A percentile compares a stretch with the other conserved stretches of the same genome.
These are phyloP conservation scores for Verticillium nubilum DNA, from an alignment of 2,329 filamentous ascomycete genomes.

Conservation along the genomic window DNA sequence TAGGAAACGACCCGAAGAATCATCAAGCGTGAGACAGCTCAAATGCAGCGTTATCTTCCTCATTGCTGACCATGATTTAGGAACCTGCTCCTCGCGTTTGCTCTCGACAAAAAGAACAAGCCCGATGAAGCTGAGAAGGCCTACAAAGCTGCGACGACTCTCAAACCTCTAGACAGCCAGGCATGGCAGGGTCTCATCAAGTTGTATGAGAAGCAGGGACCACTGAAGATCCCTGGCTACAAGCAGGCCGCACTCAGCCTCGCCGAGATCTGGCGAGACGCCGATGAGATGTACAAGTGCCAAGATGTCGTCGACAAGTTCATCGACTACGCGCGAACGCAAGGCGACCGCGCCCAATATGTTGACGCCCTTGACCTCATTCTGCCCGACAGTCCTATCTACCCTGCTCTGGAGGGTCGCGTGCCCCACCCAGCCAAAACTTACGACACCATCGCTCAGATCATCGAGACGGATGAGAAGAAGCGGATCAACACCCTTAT, in stretches of 20 bases:
- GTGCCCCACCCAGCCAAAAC: slow-evolving; percentile 74
- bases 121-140: slow-evolving; percentile 68
- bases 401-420: slow-evolving; percentile 75
- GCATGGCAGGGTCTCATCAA: slow-evolving; percentile 88
- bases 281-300: slow-evolving; percentile 58
- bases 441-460: slow-evolving; percentile 76
- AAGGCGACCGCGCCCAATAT: slow-evolving; percentile 69
- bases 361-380: slow-evolving; percentile 70
- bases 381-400: slow-evolving; percentile 76
- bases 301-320: slow-evolving; percentile 75
- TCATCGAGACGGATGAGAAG: slow-evolving; percentile 80
- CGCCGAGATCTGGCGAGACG: slow-evolving; percentile 66
- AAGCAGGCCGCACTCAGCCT: slow-evolving; percentile 67
- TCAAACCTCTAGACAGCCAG: slow-evolving; percentile 72
- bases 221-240: slow-evolving; percentile 66
- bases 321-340: slow-evolving; percentile 63
- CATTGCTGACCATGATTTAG: not conserved
- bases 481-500: slow-evolving; percentile 87
- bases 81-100: slow-evolving; percentile 77
- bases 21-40: slow-evolving; percentile 64
- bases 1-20: slow-evolving; percentile 69
- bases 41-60: no score
- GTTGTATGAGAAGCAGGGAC: slow-evolving; percentile 74
- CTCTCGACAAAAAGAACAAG: slow-evolving; percentile 69
- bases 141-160: slow-evolving; percentile 66